phyloP scores from a whole-genome alignment of 345 rosid species.

The Salix koriyanagi region DNA sequence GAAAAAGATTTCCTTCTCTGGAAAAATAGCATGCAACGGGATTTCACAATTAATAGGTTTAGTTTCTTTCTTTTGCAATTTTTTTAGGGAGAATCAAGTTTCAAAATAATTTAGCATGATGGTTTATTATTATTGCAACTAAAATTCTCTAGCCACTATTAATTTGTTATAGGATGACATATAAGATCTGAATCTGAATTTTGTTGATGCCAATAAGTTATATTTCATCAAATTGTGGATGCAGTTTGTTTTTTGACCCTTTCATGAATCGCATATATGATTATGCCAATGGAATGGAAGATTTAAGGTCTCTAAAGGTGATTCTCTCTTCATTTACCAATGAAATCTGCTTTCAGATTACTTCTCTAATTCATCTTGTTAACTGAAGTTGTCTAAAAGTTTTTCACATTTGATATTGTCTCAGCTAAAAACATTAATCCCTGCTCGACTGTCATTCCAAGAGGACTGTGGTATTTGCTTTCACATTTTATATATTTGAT shows the following conservation, averaged over 20 bases:
- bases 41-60: conserved; percentile 91
- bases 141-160: background rate
- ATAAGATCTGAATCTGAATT: background rate
- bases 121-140: background rate
- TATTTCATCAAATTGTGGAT: conserved; percentile 13
- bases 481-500: conserved; percentile 14
- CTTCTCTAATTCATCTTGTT: conserved; percentile 3
- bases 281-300: conserved; percentile 67
- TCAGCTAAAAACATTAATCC: conserved; percentile 76
- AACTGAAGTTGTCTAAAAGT: conserved; percentile 10
- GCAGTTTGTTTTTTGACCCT: conserved; percentile 73
- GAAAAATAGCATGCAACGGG: conserved; percentile 75
- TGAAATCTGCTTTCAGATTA: background rate
- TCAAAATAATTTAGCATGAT: background rate
- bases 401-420: conserved; percentile 3
- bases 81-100: background rate
- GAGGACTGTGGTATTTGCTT: conserved; percentile 78
- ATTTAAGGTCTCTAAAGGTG: conserved; percentile 71
- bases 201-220: conserved; percentile 10
- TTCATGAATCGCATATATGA: conserved; percentile 58
- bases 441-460: conserved; percentile 68
- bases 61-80: conserved; percentile 11
- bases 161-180: background rate
- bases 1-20: conserved; percentile 58
- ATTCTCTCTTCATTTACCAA: conserved; percentile 13